Percentiles rank a stretch among this genome's conserved stretches.
phyloP scores from a whole-genome alignment of 2,329 filamentous ascomycete genomes.

The Xylariaceae sp. region DNA sequence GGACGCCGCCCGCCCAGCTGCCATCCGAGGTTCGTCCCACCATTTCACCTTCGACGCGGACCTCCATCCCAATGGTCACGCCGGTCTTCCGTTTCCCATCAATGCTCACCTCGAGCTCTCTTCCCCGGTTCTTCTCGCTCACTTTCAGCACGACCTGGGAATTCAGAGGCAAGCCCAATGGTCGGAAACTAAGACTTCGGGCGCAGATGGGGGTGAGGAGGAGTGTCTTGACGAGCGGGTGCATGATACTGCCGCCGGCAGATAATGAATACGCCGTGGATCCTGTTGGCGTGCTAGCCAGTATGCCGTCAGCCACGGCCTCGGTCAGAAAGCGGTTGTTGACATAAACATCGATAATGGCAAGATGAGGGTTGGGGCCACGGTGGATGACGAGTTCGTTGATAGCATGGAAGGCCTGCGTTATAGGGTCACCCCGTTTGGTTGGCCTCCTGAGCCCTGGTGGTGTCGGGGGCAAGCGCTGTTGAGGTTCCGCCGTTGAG shows the following conservation, averaged over 20 bases:
- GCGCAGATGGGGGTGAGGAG: slow-evolving; percentile 95
- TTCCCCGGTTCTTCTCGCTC: slow-evolving; percentile 78
- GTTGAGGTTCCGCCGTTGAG: slow-evolving; percentile 51
- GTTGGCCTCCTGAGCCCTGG: slow-evolving; percentile 10
- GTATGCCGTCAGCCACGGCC: slow-evolving; percentile 92
- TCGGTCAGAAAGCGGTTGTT: slow-evolving; percentile 90
- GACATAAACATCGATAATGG: slow-evolving; percentile 89
- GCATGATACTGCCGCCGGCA: slow-evolving; percentile 90
- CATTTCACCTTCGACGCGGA: slow-evolving; percentile 86
- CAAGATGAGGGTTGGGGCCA: slow-evolving; percentile 86
- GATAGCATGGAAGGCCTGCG: slow-evolving; percentile 71
- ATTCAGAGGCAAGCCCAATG: slow-evolving; percentile 85
- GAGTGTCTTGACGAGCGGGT: slow-evolving; percentile 87
- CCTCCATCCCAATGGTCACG: slow-evolving; percentile 79
- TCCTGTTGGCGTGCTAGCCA: slow-evolving; percentile 91
- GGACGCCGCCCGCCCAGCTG: slow-evolving; percentile 70
- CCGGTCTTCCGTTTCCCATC: slow-evolving; percentile 75
- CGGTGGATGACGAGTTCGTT: slow-evolving; percentile 96
- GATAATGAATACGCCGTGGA: slow-evolving; percentile 96
- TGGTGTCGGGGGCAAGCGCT: slow-evolving; percentile 43
- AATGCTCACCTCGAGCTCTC: slow-evolving; percentile 80
- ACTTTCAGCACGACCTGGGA: slow-evolving; percentile 83
- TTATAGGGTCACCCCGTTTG: slow-evolving; percentile 28
- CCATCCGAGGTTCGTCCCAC: slow-evolving; percentile 58
- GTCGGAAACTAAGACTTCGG: slow-evolving; percentile 88